phyloP scores from a whole-genome alignment of 345 rosid species.

The Linum trigynum region DNA sequence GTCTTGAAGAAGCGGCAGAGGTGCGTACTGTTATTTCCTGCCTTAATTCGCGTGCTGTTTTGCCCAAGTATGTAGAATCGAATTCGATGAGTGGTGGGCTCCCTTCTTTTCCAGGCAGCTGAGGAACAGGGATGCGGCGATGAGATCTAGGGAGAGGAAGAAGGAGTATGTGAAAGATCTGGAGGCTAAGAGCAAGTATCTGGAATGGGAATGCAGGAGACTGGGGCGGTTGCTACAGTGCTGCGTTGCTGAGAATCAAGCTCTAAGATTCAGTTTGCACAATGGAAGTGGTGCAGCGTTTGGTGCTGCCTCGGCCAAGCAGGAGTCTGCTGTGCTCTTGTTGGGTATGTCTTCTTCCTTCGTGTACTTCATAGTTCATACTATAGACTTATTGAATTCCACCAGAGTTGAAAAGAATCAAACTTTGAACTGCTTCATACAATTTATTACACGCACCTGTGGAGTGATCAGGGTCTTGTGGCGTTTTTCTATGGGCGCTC shows the following conservation, averaged over 20 bases:
- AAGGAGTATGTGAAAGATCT: conserved; percentile 61
- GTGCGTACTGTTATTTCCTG: conserved; percentile 16
- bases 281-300: conserved; percentile 31
- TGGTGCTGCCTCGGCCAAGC: conserved; percentile 66
- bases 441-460: too few species aligned
- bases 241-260: conserved; percentile 63
- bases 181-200: conserved; percentile 68
- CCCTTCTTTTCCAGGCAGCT: conserved; percentile 45
- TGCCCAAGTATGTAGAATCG: not conserved
- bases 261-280: conserved; percentile 50
- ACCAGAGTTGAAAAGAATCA: too few species aligned
- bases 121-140: conserved; percentile 83
- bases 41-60: not conserved
- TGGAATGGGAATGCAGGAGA: conserved; percentile 77
- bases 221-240: conserved; percentile 71
- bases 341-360: conserved; percentile 47
- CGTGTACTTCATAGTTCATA: not conserved
- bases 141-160: conserved; percentile 85
- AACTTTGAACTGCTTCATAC: too few species aligned
- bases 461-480: too few species aligned
- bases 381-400: not conserved
- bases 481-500: too few species aligned
- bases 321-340: conserved; percentile 99
- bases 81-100: conserved; percentile 1
- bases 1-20: conserved; percentile 46